A percentile compares a stretch with the other conserved stretches of the same genome.
These are phyloP conservation scores for Colletotrichum nymphaeae DNA, from an alignment of 2,329 filamentous ascomycete species.

Conservation along the genomic window DNA sequence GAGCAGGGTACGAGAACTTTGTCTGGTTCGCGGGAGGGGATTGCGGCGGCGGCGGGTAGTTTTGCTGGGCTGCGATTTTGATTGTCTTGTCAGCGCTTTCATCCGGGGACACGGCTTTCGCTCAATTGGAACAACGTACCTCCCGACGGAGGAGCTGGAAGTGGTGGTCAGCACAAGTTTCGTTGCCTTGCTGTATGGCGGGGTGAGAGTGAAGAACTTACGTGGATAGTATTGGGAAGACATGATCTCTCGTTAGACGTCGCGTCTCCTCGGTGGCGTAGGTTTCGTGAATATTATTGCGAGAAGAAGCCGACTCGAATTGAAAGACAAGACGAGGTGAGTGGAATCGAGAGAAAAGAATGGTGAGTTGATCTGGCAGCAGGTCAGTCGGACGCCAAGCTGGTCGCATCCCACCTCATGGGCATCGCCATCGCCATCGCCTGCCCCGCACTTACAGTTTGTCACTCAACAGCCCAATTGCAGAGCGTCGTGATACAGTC, in stretches of 20 bases:
- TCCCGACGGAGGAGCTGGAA: slow-evolving; percentile 30
- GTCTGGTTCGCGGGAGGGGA: slow-evolving; percentile 59
- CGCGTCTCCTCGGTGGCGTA: neutral
- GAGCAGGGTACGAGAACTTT: slow-evolving; percentile 58
- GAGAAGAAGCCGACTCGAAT: neutral
- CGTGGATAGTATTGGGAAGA: slow-evolving; percentile 34
- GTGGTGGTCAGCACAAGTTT: slow-evolving; percentile 22
- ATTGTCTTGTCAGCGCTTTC: slow-evolving; percentile 27
- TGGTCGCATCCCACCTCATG: slow-evolving; percentile 9
- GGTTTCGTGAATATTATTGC: no score
- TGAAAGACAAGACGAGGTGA: no score
- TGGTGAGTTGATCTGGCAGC: slow-evolving; percentile 6
- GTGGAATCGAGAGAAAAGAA: neutral
- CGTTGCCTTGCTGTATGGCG: neutral
- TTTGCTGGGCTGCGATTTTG: slow-evolving; percentile 44
- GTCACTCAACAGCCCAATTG: neutral
- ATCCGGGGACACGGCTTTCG: neutral
- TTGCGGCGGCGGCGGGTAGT: slow-evolving; percentile 59
- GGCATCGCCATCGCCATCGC: neutral
- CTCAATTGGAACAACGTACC: slow-evolving; percentile 5
- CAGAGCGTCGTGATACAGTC: neutral
- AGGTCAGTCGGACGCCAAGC: slow-evolving; percentile 9
- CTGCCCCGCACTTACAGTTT: slow-evolving; percentile 34
- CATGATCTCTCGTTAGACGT: slow-evolving; percentile 15
- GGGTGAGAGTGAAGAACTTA: slow-evolving; percentile 21